Evolutionary conservation across 148 eudicot species (phyloP).

Genomic region (Chenopodium album): DNA sequence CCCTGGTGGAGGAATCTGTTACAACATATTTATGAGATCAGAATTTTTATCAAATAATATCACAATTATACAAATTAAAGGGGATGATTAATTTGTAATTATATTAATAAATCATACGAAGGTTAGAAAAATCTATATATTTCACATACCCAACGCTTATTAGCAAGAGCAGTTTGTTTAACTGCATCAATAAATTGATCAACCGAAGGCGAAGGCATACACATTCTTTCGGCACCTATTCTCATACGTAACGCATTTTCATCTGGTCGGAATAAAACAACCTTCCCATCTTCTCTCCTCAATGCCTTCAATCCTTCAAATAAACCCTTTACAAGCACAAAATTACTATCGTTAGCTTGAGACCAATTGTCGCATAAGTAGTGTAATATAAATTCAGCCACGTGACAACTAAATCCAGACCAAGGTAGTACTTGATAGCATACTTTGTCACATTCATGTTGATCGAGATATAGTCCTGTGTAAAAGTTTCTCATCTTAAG

Average conservation of each 20-base stretch:
- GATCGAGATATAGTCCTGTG: not conserved
- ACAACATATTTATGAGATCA: not conserved
- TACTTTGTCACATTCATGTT: not conserved
- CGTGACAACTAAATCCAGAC: no score
- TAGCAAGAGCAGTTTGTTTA: conserved; percentile 42
- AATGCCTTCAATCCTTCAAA: conserved; percentile 48
- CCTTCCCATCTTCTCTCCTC: conserved; percentile 31
- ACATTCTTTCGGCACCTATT: conserved; percentile 45
- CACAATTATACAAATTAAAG: no score
- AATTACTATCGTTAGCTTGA: no score
- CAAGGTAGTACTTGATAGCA: no score
- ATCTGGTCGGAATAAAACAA: conserved; percentile 38
- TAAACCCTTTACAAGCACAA: conserved; percentile 30
- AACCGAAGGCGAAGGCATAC: conserved; percentile 49
- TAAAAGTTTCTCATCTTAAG: no score
- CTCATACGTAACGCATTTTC: conserved; percentile 44
- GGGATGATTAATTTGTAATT: no score
- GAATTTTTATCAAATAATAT: not conserved
- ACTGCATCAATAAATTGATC: conserved; percentile 47
- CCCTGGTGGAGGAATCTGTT: conserved; percentile 85
- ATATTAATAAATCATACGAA: no score
- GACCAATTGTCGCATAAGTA: no score
- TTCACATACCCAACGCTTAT: conserved; percentile 41
- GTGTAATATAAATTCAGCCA: no score
- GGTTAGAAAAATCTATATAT: no score